Conservation (phyloP, 768 basidiomycete genomes). For the Cytidiella melzeri region DNA sequence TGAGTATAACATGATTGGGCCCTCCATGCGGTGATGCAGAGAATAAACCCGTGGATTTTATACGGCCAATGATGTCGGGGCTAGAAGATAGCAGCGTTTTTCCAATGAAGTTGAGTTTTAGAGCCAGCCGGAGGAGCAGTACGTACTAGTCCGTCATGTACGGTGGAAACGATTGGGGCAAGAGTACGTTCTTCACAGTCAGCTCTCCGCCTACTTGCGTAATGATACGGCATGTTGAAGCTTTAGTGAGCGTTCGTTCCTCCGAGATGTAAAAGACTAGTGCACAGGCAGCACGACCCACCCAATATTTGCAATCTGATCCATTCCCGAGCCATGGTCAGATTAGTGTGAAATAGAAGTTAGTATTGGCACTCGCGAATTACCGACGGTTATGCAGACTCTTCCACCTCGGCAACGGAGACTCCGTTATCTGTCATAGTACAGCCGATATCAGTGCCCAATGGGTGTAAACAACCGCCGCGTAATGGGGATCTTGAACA, state of each 20-base stretch:
- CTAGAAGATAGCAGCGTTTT: too few species aligned
- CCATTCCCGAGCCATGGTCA: too few species aligned
- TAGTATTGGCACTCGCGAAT: constrained; percentile 18
- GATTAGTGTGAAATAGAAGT: not conserved
- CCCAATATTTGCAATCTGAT: constrained; percentile 73
- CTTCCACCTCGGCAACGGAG: constrained; percentile 82
- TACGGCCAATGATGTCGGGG: constrained; percentile 70
- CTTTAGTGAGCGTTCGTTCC: too few species aligned
- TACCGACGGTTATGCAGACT: constrained; percentile 64
- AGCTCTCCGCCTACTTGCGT: constrained; percentile 78
- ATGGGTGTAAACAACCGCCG: not conserved
- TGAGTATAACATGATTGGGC: constrained; percentile 88
- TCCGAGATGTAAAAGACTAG: too few species aligned
- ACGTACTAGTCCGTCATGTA: constrained; percentile 67
- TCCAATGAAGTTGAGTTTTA: too few species aligned
- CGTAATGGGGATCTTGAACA: constrained; percentile 5
- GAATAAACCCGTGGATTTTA: constrained; percentile 61
- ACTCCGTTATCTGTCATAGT: constrained; percentile 57
- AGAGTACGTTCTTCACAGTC: constrained; percentile 57
- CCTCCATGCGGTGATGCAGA: constrained; percentile 51
- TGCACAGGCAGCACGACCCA: constrained; percentile 23
- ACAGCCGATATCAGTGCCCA: not conserved
- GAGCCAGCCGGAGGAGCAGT: too few species aligned
- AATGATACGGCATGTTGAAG: too few species aligned
- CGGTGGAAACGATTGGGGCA: constrained; percentile 63